Base-by-base conservation (phyloP, 2,329 filamentous ascomycete genomes). In the Penicillium sp. region DNA sequence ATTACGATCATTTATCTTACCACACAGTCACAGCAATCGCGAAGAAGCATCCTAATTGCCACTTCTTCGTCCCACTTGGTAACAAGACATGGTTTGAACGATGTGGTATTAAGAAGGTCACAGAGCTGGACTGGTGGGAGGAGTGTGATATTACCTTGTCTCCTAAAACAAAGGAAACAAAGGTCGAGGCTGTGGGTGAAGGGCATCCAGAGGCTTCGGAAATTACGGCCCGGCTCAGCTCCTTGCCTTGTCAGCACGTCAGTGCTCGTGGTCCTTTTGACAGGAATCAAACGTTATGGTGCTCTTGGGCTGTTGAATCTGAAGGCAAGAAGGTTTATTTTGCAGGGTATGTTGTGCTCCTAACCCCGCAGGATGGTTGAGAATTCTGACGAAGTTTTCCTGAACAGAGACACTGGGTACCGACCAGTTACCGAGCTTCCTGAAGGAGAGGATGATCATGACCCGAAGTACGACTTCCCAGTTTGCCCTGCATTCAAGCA, bases 71-170 rank as follows among this genome's bases (percentile, higher is more conserved):
- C 23, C 91, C 92, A 0, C 76, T 96, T 4, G 92, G 92, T 2
- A 85, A 96, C 56, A 90, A 90, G 74, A 79, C 83, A 48, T 97
- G 93, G 93, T 96, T 98, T 73, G 79, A 81, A 47, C 77, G 81
- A 3, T 81, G 81, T 26, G 91, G 91, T 1, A 85, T 96, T 53
- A 62, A 83, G 1, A 90, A 92, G 58, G 88, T 93, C 44, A 96
- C 91, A 0, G 93, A 97, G 77, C 75, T 97, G 68, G 93, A 98
- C 76, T 97, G 93, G 93, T 97, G 93, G 93, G 88, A 96, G 65
- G 88, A 91, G 62, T 83, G 86, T 6, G 87, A 93, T 48, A 74
- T 96, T n/a, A 85, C 79, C 0, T 76, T 96, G 26, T 80, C 83
- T 14, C 71, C 75, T 7, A 66, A 68, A 10, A 63, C 66, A 57